These are phyloP conservation scores for Kluyveromyces lactis DNA, from an alignment of 805 yeast species.

Conservation along the genomic window DNA sequence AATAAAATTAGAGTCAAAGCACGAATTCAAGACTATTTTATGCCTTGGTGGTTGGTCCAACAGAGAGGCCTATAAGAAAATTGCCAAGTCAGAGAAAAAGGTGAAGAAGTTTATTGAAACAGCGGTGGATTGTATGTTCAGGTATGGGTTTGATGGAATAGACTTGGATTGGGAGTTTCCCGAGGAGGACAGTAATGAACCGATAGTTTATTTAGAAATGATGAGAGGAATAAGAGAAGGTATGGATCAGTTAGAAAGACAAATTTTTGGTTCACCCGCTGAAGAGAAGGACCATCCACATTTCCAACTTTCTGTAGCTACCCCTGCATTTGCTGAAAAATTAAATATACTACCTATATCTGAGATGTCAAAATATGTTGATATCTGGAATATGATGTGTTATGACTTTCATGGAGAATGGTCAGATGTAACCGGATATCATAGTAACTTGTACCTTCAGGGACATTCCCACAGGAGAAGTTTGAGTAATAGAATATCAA, in stretches of 20 bases:
- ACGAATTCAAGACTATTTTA: constrained; percentile 48
- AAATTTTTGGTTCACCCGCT: constrained; percentile 11
- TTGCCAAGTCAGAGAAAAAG: constrained; percentile 31
- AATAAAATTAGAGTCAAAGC: constrained; percentile 3
- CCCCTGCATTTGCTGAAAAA: constrained; percentile 55
- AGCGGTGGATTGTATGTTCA: constrained; percentile 37
- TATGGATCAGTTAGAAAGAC: constrained; percentile 33
- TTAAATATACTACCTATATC: constrained; percentile 36
- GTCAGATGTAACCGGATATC: constrained; percentile 55
- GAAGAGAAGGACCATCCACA: constrained; percentile 9
- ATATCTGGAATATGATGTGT: constrained; percentile 83
- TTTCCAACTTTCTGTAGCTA: constrained; percentile 59
- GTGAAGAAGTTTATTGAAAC: constrained; percentile 42
- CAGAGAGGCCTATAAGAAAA: constrained; percentile 40
- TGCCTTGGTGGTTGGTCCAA: constrained; percentile 82
- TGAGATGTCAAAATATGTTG: constrained; percentile 50
- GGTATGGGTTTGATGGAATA: constrained; percentile 75
- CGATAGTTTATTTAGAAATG: constrained; percentile 35
- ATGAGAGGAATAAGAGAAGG: constrained; percentile 33
- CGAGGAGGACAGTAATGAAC: constrained; percentile 33
- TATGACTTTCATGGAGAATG: constrained; percentile 83
- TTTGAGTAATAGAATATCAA: constrained; percentile 5
- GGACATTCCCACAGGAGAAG: constrained; percentile 8
- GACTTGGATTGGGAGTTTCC: constrained; percentile 97
- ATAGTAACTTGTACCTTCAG: constrained; percentile 50